Evolutionary conservation across 2,329 filamentous ascomycete species (phyloP), one percentile per base, ranked within the genome.

Genomic region (Mariannaea elegans): DNA sequence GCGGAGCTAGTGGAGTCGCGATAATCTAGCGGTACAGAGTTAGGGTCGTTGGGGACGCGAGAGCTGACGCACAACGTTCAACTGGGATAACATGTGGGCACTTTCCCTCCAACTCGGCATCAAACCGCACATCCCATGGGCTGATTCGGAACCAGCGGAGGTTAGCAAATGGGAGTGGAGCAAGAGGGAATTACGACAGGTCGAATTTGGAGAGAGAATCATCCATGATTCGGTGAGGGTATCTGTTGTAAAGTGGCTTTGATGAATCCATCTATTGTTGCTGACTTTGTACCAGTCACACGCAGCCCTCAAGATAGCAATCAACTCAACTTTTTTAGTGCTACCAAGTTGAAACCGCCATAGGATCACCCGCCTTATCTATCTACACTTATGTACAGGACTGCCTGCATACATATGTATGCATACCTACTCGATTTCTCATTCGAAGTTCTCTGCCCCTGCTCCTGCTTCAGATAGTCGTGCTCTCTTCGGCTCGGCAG

Each of bases 1-100:
- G 61, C 63, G 62, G 57, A 55, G 54, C 60, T 68, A 65, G 67
- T 66, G 67, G 67, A 61, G 67, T 61, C 59, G 38, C 48, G 56
- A 58, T 66, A 68, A 66, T 70, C 67, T 68, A 68, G 67, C 60
- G 65, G 56, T 57, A 45, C 18, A 49, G 38, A 42, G 39, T 59
- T 59, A 56, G 50, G 56, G 56, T 21, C 29, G 39, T 42, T 42
- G 18, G 41, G 19, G 41, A 21, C n/a, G 21, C 21, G 34, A 49
- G 38, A 38, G 49, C 56, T 54, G 56, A 49, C 45, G 49, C 46
- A 42, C 44, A 41, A 31, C 18, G 49, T 39, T 39, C 7, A 39
- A 16, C 36, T 16, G 36, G 32, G 32, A 34, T 34, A 16, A 39
- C 36, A 7, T 39, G 36, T 39, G 36, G 36, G 18, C 36, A 39